Base-by-base conservation (phyloP, 805 yeast genomes). In the Lipomyces yamanashiensis region DNA sequence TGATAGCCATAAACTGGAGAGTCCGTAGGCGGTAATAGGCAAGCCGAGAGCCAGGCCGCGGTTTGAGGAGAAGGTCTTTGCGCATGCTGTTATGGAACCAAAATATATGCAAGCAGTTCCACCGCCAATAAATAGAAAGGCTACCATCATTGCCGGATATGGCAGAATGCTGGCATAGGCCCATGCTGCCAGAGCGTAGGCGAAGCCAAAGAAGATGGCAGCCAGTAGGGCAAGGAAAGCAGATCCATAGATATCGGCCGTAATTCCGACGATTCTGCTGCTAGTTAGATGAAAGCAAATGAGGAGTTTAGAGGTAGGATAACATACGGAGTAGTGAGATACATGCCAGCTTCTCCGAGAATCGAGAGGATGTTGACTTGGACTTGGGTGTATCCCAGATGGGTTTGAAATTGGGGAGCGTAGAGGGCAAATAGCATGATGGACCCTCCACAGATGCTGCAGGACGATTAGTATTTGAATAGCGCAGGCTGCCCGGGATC, bases 1-100 rank as follows among this genome's bases (percentile, higher is more conserved):
- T 0, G 96, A 82, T 2, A 89, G 88, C 54, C 92, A 75, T 60
- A 95, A 78, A 1, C 96, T 84, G 5, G 96, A 88, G 37, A 91
- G 72, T 0, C 98, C 99, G 74, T 88, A 92, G 67, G 88, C 88
- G 0, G 96, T 84, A 1, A 93, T 92, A 0, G 99, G 99, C 51
- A 89, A 82, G 58, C 96, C 88, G 50, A 93, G 90, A 39, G 96
- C 89, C 60, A 93, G 75, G 1, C 96, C 88, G 63, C 90, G 89
- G 54, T 81, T 80, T 8, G 70, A 60, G 3, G 64, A 54, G 56
- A 71, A 71, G 7, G 71, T 64, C 50, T 71, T 71, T 9, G 73
- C 73, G 40, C 69, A 70, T 5, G 73, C 70, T 5, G 72, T 66
- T 33, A 71, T 62, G 2, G 76, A 71, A 9, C 74, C 67, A 37